phyloP scores from a whole-genome alignment of 352 stramenopile species.

The Pythium myriotylum region DNA sequence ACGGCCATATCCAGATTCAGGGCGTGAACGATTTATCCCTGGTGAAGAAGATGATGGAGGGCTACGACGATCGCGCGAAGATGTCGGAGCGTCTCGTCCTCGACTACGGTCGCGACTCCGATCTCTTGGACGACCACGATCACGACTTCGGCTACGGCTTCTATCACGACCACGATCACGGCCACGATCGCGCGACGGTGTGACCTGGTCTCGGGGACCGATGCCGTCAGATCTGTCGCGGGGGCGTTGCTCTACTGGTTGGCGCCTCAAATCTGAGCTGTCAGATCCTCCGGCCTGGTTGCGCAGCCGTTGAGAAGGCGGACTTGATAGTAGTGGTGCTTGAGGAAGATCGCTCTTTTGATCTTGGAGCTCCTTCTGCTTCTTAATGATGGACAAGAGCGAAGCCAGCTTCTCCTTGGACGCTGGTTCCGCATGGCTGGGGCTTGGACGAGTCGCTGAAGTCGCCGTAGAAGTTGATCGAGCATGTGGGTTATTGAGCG shows the following conservation, averaged over 20 bases:
- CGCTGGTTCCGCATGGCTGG: slow-evolving; percentile 22
- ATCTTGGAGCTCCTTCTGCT: slow-evolving; percentile 67
- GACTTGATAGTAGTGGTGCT: slow-evolving; percentile 8
- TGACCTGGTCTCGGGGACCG: slow-evolving; percentile 11
- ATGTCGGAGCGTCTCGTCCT: slow-evolving; percentile 34
- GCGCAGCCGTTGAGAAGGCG: neutral
- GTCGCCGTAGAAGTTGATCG: neutral
- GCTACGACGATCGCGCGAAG: slow-evolving; percentile 24
- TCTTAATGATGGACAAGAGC: slow-evolving; percentile 83
- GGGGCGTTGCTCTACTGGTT: slow-evolving; percentile 8
- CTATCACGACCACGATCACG: slow-evolving; percentile 3
- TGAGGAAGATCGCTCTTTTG: slow-evolving; percentile 13
- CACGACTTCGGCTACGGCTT: slow-evolving; percentile 12
- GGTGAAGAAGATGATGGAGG: slow-evolving; percentile 12
- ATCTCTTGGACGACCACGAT: slow-evolving; percentile 11
- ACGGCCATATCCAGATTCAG: slow-evolving; percentile 30
- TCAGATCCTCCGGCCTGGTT: neutral
- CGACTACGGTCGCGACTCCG: slow-evolving; percentile 13
- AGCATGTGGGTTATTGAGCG: slow-evolving; percentile 22
- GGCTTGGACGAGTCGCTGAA: slow-evolving; percentile 8
- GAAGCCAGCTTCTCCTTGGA: slow-evolving; percentile 55
- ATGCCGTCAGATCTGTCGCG: slow-evolving; percentile 2
- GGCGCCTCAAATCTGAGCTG: neutral
- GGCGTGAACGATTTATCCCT: slow-evolving; percentile 25
- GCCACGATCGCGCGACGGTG: slow-evolving; percentile 4